Base-by-base conservation (phyloP, 1,284 basidiomycete genomes). In the Peniophora sp. region DNA sequence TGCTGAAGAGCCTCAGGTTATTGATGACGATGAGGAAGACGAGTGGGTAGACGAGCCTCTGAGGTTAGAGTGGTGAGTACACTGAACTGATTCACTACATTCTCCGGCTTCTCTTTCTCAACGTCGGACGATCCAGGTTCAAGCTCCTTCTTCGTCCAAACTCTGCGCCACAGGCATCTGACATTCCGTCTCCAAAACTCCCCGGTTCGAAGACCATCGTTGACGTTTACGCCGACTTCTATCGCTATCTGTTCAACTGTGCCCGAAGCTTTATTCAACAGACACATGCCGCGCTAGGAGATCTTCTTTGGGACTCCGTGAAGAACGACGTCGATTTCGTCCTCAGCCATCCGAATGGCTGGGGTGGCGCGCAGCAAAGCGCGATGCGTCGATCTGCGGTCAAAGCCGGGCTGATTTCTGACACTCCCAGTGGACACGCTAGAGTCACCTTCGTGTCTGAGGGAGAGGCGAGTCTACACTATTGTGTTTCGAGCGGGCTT, bases 391-490 rank as follows among this genome's bases (percentile, higher is more conserved):
- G 53, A 2, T 69, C 67, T 11, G 68, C 66, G 0, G 47, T 53
- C 2, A 23, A 59, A 25, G 67, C 64, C 0, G 64, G 60, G 20
- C 61, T 67, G 38, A 54, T 69, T 1, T 45, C 65, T 0, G 48
- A 55, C 34, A 52, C 36, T 9, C 23, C 19, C 3, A 61, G 63
- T 14, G 64, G 62, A 0, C 63, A 59, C 19, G 52, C 59, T 12
- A 65, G 69, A 0, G 46, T 75, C 6, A 63, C 65, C n/a, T 63
- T 75, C 41, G 61, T 74, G 23, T 75, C 72, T 0, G 73, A 75
- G 52, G 72, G 73, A 0, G 72, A 74, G 52, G 73, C 73, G 1
- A 71, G 72, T 5, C 38, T 41, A 8, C 38, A 41, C 16, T 41
- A 8, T n/a, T 41, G 38, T n/a, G n/a, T 41, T 8, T n/a, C n/a